These are phyloP conservation scores for Suillus placidus DNA, from an alignment of 768 basidiomycete genomes.

Conservation along the genomic window DNA sequence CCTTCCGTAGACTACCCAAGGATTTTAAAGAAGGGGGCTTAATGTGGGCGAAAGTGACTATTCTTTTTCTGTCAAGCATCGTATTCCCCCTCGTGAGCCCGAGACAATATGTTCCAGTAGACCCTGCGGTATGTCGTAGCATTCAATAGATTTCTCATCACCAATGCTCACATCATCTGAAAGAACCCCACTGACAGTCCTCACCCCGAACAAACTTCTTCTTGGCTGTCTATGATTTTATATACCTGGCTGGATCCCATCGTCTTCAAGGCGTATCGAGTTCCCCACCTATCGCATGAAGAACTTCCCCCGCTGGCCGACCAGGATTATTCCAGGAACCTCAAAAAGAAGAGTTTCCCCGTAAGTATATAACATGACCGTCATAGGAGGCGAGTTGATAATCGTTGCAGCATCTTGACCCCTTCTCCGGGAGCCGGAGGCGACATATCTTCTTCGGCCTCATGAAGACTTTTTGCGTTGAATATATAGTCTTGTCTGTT, in stretches of 20 bases:
- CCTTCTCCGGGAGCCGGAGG: slow-evolving; percentile 19
- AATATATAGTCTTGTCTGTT: slow-evolving; percentile 12
- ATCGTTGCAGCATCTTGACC: slow-evolving; percentile 28
- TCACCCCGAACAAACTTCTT: slow-evolving; percentile 46
- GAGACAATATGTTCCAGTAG: slow-evolving; percentile 57
- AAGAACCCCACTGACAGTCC: slow-evolving; percentile 28
- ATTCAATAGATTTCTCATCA: too few relatives aligned
- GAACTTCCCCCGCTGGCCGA: slow-evolving; percentile 54
- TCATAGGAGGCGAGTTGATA: background rate
- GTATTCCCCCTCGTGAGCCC: slow-evolving; percentile 59
- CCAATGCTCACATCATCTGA: background rate
- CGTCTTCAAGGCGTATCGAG: slow-evolving; percentile 45
- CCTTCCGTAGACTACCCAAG: slow-evolving; percentile 50
- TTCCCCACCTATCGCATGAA: slow-evolving; percentile 46
- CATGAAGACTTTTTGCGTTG: slow-evolving; percentile 17
- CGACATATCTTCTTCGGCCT: slow-evolving; percentile 20
- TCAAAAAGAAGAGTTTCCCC: slow-evolving; percentile 36
- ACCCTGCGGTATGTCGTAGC: slow-evolving; percentile 36
- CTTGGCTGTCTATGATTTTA: slow-evolving; percentile 36
- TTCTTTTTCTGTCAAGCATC: slow-evolving; percentile 48
- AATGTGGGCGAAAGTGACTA: slow-evolving; percentile 55
- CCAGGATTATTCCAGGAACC: slow-evolving; percentile 39
- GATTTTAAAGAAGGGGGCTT: slow-evolving; percentile 51
- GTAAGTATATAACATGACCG: slow-evolving; percentile 22
- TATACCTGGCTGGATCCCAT: slow-evolving; percentile 60